Evolutionary conservation across 2,329 filamentous ascomycete species (phyloP).

Genomic region (Hypoxylon sp.): DNA sequence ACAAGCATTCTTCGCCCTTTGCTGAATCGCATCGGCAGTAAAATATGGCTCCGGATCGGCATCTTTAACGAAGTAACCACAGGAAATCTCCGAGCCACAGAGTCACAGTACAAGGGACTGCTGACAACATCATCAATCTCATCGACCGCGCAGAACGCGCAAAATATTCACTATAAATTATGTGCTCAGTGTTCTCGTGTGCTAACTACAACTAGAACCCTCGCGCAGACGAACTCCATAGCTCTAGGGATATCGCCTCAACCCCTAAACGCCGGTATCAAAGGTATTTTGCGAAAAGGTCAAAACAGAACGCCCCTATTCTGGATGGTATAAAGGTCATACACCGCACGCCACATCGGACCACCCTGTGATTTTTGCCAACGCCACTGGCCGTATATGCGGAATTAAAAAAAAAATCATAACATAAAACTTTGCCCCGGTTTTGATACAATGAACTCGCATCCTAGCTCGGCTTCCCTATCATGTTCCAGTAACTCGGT

Average conservation of each 20-base stretch:
- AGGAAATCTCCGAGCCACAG: too few relatives aligned
- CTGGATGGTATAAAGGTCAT: slow-evolving; percentile 5
- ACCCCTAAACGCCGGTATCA: slow-evolving; percentile 22
- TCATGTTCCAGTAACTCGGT: slow-evolving; percentile 74
- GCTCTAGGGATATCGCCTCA: slow-evolving; percentile 1
- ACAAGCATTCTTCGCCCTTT: too few relatives aligned
- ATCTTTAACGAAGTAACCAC: too few relatives aligned
- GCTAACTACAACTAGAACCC: too few relatives aligned
- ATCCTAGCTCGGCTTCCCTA: slow-evolving; percentile 72
- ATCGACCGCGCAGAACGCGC: too few relatives aligned
- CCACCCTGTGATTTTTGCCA: too few relatives aligned
- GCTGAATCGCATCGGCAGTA: too few relatives aligned
- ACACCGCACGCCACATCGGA: slow-evolving; percentile 24
- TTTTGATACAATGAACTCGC: slow-evolving; percentile 77
- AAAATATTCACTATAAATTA: too few relatives aligned
- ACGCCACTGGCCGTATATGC: slow-evolving; percentile 21
- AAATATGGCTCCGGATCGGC: too few relatives aligned
- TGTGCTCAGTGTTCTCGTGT: too few relatives aligned
- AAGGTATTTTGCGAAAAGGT: slow-evolving; percentile 9
- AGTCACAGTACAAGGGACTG: too few relatives aligned
- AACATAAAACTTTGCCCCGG: slow-evolving; percentile 68
- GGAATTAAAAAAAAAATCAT: slow-evolving; percentile 44
- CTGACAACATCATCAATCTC: too few relatives aligned
- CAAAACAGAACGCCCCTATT: slow-evolving; percentile 9
- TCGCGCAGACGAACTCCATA: background rate